A percentile compares a stretch with the other conserved stretches of the same genome.
Evolutionary conservation across 352 stramenopile species (phyloP).

Genomic region (Phytophthora agathidicida): DNA sequence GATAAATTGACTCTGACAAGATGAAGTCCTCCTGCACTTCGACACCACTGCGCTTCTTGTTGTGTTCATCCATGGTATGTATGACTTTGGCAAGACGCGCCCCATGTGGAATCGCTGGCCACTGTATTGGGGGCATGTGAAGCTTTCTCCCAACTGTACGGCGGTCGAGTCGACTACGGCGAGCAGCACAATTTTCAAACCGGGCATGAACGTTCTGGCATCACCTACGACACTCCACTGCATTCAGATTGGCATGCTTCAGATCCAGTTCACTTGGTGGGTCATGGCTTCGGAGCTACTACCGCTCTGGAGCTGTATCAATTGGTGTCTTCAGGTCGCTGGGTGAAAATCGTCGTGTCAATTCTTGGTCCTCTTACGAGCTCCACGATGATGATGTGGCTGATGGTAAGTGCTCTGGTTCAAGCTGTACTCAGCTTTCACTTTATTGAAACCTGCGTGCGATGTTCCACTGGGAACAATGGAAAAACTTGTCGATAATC

Average conservation of each 20-base stretch:
- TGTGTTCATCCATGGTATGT: constrained; percentile 60
- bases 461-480: constrained; percentile 62
- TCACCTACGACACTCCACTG: constrained; percentile 35
- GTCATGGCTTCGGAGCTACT: constrained; percentile 72
- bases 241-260: constrained; percentile 55
- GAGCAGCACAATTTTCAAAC: constrained; percentile 41
- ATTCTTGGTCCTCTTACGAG: constrained; percentile 67
- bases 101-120: constrained; percentile 44
- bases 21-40: background rate
- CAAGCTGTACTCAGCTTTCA: constrained; percentile 42
- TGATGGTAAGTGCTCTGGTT: constrained; percentile 44
- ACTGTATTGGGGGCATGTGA: constrained; percentile 72
- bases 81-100: constrained; percentile 45
- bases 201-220: constrained; percentile 52
- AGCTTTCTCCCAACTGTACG: constrained; percentile 62
- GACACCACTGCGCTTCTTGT: constrained; percentile 45
- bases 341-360: constrained; percentile 58
- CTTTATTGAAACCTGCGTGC: constrained; percentile 40
- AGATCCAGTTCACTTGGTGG: constrained; percentile 66
- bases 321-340: constrained; percentile 56
- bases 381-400: no score
- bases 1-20: background rate
- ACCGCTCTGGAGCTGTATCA: constrained; percentile 80
- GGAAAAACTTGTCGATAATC: constrained; percentile 30
- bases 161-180: constrained; percentile 67